phyloP scores from a whole-genome alignment of 192 early-diverging fungal genomes.

The Coemansia furcata region DNA sequence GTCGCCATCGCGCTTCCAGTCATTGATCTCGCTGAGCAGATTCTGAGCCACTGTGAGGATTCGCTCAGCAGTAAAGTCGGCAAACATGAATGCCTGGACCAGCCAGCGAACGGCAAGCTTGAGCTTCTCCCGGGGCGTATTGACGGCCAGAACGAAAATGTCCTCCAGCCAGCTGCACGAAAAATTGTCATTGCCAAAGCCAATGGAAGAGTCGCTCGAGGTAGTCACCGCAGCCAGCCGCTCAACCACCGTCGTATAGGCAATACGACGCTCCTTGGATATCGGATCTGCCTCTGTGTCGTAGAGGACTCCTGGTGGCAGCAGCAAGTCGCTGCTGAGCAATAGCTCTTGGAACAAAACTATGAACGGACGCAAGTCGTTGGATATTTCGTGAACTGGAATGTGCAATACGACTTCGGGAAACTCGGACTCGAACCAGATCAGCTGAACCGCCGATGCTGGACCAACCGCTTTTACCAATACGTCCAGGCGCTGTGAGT shows the following conservation, averaged over 20 bases:
- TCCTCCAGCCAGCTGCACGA: conserved; percentile 56
- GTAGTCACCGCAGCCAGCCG: conserved; percentile 53
- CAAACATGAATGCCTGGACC: conserved; percentile 59
- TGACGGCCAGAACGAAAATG: conserved; percentile 56
- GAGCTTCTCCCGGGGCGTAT: conserved; percentile 22
- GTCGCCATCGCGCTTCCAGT: conserved; percentile 66
- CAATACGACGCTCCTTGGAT: conserved; percentile 7
- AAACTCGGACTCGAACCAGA: conserved; percentile 69
- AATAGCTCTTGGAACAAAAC: conserved; percentile 77
- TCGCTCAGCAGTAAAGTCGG: conserved; percentile 67
- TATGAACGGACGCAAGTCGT: conserved; percentile 63
- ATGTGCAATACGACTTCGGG: conserved; percentile 58
- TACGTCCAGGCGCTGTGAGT: conserved; percentile 2
- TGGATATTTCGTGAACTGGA: conserved; percentile 55
- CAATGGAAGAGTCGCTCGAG: conserved; percentile 45
- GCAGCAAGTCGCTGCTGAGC: conserved; percentile 56
- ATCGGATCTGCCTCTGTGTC: conserved; percentile 13
- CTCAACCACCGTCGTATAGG: conserved; percentile 36
- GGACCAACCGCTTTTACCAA: conserved; percentile 30
- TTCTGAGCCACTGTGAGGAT: conserved; percentile 70
- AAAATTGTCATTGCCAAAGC: conserved; percentile 51
- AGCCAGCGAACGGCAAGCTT: conserved; percentile 50
- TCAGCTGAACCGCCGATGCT: conserved; percentile 57
- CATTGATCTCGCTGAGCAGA: conserved; percentile 60
- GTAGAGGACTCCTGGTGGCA: conserved; percentile 51